Evolutionary conservation across 352 stramenopile species (phyloP), one percentile per base, ranked within the genome.

Genomic region (Phytophthora hybrid): DNA sequence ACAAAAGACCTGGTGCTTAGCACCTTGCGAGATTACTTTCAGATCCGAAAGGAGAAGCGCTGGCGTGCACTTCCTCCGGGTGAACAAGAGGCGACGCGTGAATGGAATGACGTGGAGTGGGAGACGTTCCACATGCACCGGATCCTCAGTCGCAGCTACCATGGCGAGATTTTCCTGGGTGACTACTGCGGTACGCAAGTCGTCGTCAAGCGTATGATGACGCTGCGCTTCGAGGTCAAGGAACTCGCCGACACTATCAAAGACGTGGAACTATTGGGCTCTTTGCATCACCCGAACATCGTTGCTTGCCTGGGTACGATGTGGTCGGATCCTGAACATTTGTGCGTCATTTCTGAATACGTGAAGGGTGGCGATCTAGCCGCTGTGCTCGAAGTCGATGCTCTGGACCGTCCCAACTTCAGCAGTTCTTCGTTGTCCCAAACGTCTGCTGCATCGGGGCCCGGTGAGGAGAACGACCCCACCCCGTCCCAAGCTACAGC

Each of bases 161-260:
- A 88, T 26, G 80, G 80, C 11, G 85, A 93, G 63, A 69, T 93
- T 13, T 93, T 93, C 52, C 51, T 91, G 14, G 83, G 83, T 4
- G 82, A 91, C 41, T 90, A 89, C 55, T 82, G 80, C 32, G 79
- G 77, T n/a, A 77, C 69, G 1, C 79, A 88, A 37, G 82, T 93
- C n/a, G 85, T 93, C 2, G 82, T 93, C 6, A 91, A 91, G 65
- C 85, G 85, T 2, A 73, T 93, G 59, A 91, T 91, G 80, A 93
- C 84, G 18, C 57, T 89, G 14, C 81, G 83, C 0, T 89, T 89
- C 54, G 76, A 89, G 44, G 73, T 90, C 14, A 78, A 81, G 8
- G 78, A 90, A 57, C 75, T 94, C 3, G 78, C 77, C 1, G 77
- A 91, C n/a, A 89, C 87, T 23, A 88, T 94, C 59, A 87, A 80